Conservation (phyloP, 495 filamentous ascomycete genomes). For the Lasiosphaeria ovina region DNA sequence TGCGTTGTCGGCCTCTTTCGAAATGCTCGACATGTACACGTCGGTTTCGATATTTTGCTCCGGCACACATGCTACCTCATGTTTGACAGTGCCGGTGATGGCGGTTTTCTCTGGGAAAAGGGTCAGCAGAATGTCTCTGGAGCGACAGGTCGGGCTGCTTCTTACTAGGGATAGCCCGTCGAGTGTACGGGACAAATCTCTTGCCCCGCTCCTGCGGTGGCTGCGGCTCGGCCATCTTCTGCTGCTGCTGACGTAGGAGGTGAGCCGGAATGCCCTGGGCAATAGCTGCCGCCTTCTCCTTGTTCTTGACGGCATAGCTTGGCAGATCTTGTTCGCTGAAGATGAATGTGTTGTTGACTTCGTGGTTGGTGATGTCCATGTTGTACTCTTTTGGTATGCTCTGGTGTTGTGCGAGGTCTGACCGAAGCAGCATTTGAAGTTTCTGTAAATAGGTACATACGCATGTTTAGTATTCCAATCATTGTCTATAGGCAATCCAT, state of each 20-base stretch:
- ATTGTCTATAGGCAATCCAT: neutral
- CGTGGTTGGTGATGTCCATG: constrained; percentile 61
- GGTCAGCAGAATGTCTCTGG: neutral
- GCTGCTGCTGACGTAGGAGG: constrained; percentile 42
- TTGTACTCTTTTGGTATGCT: constrained; percentile 80
- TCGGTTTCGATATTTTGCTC: constrained; percentile 72
- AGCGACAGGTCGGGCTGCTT: constrained; percentile 16
- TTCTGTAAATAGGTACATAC: constrained; percentile 27
- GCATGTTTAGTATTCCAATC: constrained; percentile 16
- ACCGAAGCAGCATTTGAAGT: constrained; percentile 43
- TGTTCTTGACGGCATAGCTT: constrained; percentile 64
- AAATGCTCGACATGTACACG: constrained; percentile 57
- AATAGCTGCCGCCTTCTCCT: constrained; percentile 45
- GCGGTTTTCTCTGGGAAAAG: constrained; percentile 68
- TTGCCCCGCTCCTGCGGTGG: constrained; percentile 53
- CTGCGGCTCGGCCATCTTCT: constrained; percentile 33
- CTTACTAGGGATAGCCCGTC: constrained; percentile 81
- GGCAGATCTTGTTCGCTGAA: constrained; percentile 91
- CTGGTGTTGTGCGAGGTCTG: constrained; percentile 56
- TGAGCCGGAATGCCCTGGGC: constrained; percentile 51
- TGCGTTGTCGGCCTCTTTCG: constrained; percentile 61
- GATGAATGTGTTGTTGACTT: constrained; percentile 75
- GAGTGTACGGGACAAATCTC: constrained; percentile 65
- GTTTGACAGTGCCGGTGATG: constrained; percentile 66
- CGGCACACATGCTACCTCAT: constrained; percentile 75